A percentile compares a stretch with the other conserved stretches of the same genome.
Conservation (phyloP, 1,284 basidiomycete species). For the Pyrrhoderma lamaoense region DNA sequence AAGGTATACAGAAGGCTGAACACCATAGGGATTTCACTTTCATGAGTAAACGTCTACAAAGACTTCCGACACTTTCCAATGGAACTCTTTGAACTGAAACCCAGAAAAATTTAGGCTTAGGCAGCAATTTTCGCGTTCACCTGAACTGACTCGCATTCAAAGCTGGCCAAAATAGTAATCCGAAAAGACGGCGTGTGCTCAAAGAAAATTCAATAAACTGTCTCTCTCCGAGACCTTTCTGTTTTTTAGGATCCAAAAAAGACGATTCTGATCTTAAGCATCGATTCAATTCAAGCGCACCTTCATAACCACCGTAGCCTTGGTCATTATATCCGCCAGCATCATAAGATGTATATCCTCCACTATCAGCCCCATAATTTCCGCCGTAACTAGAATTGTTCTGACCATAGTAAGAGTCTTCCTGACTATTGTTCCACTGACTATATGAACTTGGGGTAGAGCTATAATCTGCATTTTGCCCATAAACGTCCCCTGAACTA, state of each 20-base stretch:
- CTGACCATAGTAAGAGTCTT: slow-evolving; percentile 49
- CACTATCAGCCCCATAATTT: slow-evolving; percentile 25
- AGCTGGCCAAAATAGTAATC: not conserved
- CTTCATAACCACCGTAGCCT: slow-evolving; percentile 63
- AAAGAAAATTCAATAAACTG: not conserved
- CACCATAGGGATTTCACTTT: no score
- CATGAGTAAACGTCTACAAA: no score
- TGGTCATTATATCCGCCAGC: slow-evolving; percentile 38
- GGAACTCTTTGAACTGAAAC: no score
- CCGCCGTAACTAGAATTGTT: no score
- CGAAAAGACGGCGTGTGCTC: not conserved
- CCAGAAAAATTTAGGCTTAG: no score
- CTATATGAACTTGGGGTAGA: slow-evolving; percentile 28
- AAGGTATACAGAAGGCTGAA: no score
- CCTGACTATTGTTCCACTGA: slow-evolving; percentile 15
- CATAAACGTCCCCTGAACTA: slow-evolving; percentile 40
- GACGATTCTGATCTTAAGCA: slow-evolving; percentile 6
- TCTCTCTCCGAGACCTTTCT: not conserved
- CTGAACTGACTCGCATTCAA: no score
- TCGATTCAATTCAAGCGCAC: slow-evolving; percentile 53
- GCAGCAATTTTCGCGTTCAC: no score
- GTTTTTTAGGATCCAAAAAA: not conserved
- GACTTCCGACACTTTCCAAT: no score
- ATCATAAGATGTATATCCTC: slow-evolving; percentile 36
- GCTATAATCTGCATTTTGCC: slow-evolving; percentile 58